These are phyloP conservation scores for Astrephomene gubernaculifera DNA, from an alignment of 139 green algal species.

Conservation along the genomic window DNA sequence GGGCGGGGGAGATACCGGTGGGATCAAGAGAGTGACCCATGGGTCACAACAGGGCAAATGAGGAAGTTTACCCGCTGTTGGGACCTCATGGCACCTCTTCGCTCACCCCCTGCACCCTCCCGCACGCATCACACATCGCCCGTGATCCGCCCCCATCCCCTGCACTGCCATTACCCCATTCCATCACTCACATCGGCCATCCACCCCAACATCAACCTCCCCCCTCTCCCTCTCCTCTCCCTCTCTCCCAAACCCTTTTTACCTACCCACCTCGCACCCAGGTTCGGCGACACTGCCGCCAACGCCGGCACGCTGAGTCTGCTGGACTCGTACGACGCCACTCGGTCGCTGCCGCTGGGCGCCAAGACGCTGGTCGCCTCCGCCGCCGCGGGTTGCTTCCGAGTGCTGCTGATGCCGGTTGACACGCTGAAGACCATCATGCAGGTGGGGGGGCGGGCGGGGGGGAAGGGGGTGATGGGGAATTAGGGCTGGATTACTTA, in stretches of 20 bases:
- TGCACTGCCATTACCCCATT: background rate
- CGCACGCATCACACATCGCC: too few species aligned
- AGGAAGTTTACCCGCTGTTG: too few species aligned
- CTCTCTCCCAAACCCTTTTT: too few species aligned
- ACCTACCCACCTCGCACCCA: background rate
- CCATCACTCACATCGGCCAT: too few species aligned
- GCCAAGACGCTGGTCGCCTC: conserved; percentile 82
- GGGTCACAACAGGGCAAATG: too few species aligned
- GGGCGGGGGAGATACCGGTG: background rate
- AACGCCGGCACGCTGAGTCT: conserved; percentile 87
- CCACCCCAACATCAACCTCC: too few species aligned
- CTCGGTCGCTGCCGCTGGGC: conserved; percentile 70
- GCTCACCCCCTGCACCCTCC: too few species aligned
- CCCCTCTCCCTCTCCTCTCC: background rate
- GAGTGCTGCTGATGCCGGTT: conserved; percentile 90
- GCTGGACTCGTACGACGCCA: conserved; percentile 70
- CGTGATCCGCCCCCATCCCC: background rate
- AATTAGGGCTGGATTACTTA: too few species aligned
- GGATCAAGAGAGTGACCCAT: too few species aligned
- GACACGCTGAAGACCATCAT: conserved; percentile 93
- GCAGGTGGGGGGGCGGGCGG: conserved; percentile 63
- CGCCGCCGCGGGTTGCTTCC: conserved; percentile 70
- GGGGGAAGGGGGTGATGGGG: too few species aligned
- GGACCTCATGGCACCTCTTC: too few species aligned
- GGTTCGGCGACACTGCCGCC: conserved; percentile 93